Evolutionary conservation across 2,329 filamentous ascomycete species (phyloP).

Genomic region (Fusarium graminum): DNA sequence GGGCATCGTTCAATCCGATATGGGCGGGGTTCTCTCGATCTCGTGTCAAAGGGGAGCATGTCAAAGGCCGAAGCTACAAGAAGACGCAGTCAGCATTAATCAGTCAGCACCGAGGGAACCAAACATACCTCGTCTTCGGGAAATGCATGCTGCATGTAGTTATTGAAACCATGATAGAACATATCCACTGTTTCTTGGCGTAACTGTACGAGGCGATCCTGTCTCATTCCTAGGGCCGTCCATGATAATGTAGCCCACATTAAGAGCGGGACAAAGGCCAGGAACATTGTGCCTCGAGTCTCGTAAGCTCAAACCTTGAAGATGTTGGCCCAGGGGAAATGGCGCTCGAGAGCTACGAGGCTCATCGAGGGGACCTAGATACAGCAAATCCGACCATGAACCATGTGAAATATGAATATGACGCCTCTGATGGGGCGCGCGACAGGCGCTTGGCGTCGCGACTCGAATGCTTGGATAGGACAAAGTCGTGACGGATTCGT

Average conservation of each 20-base stretch:
- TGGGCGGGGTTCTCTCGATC: conserved; percentile 83
- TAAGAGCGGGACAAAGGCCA: conserved; percentile 43
- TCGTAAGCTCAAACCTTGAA: conserved; percentile 40
- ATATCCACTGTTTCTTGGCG: conserved; percentile 77
- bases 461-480: conserved; percentile 23
- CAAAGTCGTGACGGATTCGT: conserved; percentile 23
- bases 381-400: conserved; percentile 10
- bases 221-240: conserved; percentile 65
- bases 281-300: conserved; percentile 49
- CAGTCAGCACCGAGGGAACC: background rate
- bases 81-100: conserved; percentile 39
- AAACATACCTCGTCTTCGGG: conserved; percentile 85
- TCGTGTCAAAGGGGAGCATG: conserved; percentile 86
- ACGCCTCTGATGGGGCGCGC: conserved; percentile 33
- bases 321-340: conserved; percentile 36
- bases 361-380: conserved; percentile 44
- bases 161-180: conserved; percentile 97
- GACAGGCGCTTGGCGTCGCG: conserved; percentile 38
- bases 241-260: conserved; percentile 56
- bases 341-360: conserved; percentile 41
- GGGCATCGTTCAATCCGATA: conserved; percentile 91
- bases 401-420: conserved; percentile 14
- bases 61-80: conserved; percentile 80
- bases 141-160: conserved; percentile 94
- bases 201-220: conserved; percentile 67